Conservation (phyloP, 2,329 filamentous ascomycete species). For the Emmonsia crescens region DNA sequence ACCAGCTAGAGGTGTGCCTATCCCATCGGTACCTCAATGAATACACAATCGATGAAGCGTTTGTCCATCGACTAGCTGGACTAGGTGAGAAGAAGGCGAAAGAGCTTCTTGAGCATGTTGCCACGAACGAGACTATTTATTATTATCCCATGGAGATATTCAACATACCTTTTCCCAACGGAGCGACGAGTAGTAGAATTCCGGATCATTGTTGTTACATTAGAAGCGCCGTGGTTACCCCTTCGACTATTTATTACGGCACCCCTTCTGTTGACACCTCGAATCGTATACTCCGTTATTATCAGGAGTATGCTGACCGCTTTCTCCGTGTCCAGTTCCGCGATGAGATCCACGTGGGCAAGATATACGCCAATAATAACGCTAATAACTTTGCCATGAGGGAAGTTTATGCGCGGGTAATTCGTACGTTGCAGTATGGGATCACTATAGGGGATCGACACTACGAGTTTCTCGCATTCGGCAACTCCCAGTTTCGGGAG, state of each 20-base stretch:
- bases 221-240: conserved; percentile 69
- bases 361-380: conserved; percentile 40
- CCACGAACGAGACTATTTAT: conserved; percentile 50
- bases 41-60: conserved; percentile 56
- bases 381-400: conserved; percentile 49
- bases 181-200: conserved; percentile 42
- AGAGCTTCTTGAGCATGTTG: conserved; percentile 62
- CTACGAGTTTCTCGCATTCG: conserved; percentile 87
- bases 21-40: conserved; percentile 69
- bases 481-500: conserved; percentile 89
- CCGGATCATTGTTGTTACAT: conserved; percentile 65
- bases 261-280: conserved; percentile 75
- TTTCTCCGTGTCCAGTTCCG: conserved; percentile 86
- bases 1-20: conserved; percentile 90
- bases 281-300: conserved; percentile 73
- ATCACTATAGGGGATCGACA: conserved; percentile 70
- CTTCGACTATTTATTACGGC: conserved; percentile 67
- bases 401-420: conserved; percentile 63
- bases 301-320: conserved; percentile 56
- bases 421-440: conserved; percentile 61
- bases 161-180: conserved; percentile 34
- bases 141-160: conserved; percentile 67
- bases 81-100: conserved; percentile 47
- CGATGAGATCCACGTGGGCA: conserved; percentile 59
- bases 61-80: conserved; percentile 50